phyloP scores from a whole-genome alignment of 768 basidiomycete genomes.

The Podaxis sp. region DNA sequence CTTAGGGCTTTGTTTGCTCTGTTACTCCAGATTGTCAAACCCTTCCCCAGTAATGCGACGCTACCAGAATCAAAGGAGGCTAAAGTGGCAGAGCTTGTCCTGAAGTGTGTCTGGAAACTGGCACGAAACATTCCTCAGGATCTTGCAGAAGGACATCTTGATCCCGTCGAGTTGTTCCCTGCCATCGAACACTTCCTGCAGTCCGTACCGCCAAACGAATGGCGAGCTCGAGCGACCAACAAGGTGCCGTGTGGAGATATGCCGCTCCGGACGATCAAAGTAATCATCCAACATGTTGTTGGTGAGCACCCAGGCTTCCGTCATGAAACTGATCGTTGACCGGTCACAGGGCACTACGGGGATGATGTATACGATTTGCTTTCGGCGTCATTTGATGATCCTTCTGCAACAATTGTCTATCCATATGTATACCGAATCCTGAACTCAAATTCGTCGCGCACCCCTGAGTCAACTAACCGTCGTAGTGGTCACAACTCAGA shows the following conservation, averaged over 20 bases:
- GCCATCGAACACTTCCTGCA: constrained; percentile 94
- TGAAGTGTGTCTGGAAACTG: constrained; percentile 98
- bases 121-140: constrained; percentile 93
- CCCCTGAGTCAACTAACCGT: constrained; percentile 34
- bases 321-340: constrained; percentile 14
- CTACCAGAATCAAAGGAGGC: constrained; percentile 75
- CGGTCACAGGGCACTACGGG: constrained; percentile 66
- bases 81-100: constrained; percentile 87
- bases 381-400: constrained; percentile 88
- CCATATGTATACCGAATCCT: constrained; percentile 92
- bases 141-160: constrained; percentile 73
- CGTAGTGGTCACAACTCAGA: constrained; percentile 34
- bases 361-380: constrained; percentile 91
- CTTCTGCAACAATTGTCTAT: constrained; percentile 96
- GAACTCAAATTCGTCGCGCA: constrained; percentile 58
- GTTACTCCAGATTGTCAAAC: constrained; percentile 78
- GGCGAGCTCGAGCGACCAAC: constrained; percentile 88
- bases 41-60: constrained; percentile 76
- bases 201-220: constrained; percentile 92
- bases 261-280: constrained; percentile 97
- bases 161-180: constrained; percentile 86
- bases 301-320: constrained; percentile 51
- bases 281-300: constrained; percentile 95
- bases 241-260: constrained; percentile 96
- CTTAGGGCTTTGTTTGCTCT: constrained; percentile 75